Base-by-base conservation (phyloP, 441 rosid genomes). In the Eugenia klotzschiana region DNA sequence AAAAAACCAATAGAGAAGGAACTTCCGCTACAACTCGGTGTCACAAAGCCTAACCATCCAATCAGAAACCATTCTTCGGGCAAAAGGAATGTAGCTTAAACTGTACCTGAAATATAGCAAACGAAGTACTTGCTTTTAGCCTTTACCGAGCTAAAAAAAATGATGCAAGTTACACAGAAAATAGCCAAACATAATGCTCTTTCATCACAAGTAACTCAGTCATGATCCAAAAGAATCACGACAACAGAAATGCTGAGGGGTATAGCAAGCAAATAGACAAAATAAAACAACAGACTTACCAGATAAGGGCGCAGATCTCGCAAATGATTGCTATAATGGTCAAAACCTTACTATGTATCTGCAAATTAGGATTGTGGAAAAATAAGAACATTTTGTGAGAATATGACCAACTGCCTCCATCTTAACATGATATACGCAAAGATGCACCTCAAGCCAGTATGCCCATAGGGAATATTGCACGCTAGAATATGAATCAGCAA, bases 1-100 rank as follows among this genome's bases (percentile, higher is more conserved):
- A 33, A 33, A 33, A 64, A 69, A 69, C 46, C 46, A 69, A 69
- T 20, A 6, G 46, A 2, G 15, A 37, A 69, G 14, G 77, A 37
- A 69, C 46, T 69, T 69, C 77, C 15, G 8, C 87, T 91, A 94
- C 37, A 96, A 84, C 89, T 95, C 99, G 0, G 98, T 95, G 92
- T 96, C 98, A 58, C 89, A 95, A 41, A 92, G 87, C 22, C 96
- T 91, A 82, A 96, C 69, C 95, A 93, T 93, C 84, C 94, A 81
- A 64, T 91, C 88, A n/a, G 98, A 94, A 87, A 96, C 94, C 89
- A 92, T 92, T 84, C 93, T 91, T 46, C 98, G 89, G 41, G 98
- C 98, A 83, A 97, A 97, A 51, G 98, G 98, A 72, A 97, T 92
- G 55, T 93, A 97, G 83, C 98, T 97, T 85, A 97, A 91, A 84